Evolutionary conservation across 768 basidiomycete genomes (phyloP).

Genomic region (Lactifluus pinguis): DNA sequence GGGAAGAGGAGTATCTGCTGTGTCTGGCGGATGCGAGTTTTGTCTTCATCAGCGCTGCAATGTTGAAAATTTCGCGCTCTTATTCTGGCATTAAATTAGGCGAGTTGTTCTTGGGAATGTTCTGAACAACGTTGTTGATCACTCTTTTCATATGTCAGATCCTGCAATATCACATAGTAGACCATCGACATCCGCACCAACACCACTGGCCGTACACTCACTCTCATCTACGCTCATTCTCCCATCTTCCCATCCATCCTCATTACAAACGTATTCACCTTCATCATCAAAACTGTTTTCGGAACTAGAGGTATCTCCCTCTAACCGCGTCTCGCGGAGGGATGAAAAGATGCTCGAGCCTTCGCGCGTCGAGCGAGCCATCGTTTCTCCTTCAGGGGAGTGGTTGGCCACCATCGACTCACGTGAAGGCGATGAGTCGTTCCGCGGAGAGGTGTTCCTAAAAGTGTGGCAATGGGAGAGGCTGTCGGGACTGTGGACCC

Average conservation of each 20-base stretch:
- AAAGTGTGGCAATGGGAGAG: conserved; percentile 89
- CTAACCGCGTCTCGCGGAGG: conserved; percentile 78
- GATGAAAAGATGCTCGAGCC: conserved; percentile 73
- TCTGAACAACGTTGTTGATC: conserved; percentile 3
- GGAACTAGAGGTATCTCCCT: conserved; percentile 89
- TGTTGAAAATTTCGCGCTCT: conserved; percentile 61
- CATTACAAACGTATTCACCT: conserved; percentile 86
- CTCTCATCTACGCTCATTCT: conserved; percentile 70
- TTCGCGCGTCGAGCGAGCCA: conserved; percentile 61
- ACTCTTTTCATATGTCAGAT: conserved; percentile 23
- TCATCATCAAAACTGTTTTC: conserved; percentile 57
- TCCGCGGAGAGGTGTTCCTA: conserved; percentile 63
- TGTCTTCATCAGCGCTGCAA: conserved; percentile 62
- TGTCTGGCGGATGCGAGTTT: conserved; percentile 76
- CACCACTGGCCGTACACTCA: conserved; percentile 71
- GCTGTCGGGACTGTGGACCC: conserved; percentile 49
- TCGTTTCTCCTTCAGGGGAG: conserved; percentile 55
- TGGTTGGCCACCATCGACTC: conserved; percentile 93
- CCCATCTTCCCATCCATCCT: conserved; percentile 90
- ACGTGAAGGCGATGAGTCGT: conserved; percentile 56
- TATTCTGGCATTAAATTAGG: conserved; percentile 75
- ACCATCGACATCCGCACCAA: conserved; percentile 33
- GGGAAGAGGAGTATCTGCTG: conserved; percentile 82
- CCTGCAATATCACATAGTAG: conserved; percentile 28
- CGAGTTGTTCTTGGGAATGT: conserved; percentile 25